phyloP scores from a whole-genome alignment of 768 basidiomycete species.

The Naganishia friedmannii region DNA sequence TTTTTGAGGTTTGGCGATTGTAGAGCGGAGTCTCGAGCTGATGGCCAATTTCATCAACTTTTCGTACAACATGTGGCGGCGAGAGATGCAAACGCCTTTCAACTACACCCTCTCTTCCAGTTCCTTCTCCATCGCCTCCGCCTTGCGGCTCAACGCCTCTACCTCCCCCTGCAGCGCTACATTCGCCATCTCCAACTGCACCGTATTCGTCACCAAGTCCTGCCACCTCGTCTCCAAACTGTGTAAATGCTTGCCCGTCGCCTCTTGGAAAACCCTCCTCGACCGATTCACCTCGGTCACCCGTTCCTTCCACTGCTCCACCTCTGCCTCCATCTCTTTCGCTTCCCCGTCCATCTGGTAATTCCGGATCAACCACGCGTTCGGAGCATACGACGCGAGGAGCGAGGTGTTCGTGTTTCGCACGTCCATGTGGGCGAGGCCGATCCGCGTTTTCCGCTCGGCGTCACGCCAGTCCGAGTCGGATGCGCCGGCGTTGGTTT shows the following conservation, averaged over 20 bases:
- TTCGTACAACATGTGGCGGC: conserved; percentile 19
- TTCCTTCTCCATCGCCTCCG: conserved; percentile 44
- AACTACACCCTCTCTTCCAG: conserved; percentile 39
- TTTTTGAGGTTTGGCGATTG: too few relatives aligned
- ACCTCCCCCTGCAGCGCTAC: conserved; percentile 80
- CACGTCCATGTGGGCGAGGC: conserved; percentile 46
- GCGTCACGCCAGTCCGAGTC: conserved; percentile 42
- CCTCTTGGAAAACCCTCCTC: conserved; percentile 78
- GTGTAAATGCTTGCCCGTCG: conserved; percentile 72
- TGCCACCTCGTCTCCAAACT: conserved; percentile 86
- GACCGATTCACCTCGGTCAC: conserved; percentile 83
- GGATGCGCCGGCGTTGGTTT: conserved; percentile 19
- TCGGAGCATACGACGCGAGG: conserved; percentile 78
- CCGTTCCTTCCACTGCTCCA: conserved; percentile 58
- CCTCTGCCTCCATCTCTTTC: conserved; percentile 60
- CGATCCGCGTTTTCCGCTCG: conserved; percentile 43
- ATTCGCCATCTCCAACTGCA: conserved; percentile 95
- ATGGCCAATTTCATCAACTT: not conserved
- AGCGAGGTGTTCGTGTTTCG: conserved; percentile 77
- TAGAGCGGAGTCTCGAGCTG: too few relatives aligned
- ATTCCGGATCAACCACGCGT: conserved; percentile 89
- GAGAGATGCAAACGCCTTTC: not conserved
- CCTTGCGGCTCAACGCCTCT: conserved; percentile 46
- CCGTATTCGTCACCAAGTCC: conserved; percentile 78
- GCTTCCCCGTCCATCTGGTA: conserved; percentile 76